Conservation (phyloP, 2,329 filamentous ascomycete species). For the Rutstroemia sp. region DNA sequence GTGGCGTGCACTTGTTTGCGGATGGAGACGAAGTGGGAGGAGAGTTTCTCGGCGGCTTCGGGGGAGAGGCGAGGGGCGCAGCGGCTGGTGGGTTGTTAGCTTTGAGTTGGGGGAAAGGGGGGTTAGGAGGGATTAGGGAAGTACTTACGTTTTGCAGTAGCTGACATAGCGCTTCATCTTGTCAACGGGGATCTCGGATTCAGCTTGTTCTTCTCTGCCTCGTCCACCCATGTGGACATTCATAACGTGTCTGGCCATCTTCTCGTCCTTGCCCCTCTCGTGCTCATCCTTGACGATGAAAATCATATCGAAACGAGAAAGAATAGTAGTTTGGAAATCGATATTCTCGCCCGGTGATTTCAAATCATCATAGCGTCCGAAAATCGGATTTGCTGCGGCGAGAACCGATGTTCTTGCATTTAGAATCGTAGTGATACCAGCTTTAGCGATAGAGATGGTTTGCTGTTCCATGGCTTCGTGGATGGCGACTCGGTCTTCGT, state of each 20-base stretch:
- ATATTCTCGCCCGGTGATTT: slow-evolving; percentile 98
- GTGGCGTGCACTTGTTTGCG: slow-evolving; percentile 87
- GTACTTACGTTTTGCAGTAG: slow-evolving; percentile 83
- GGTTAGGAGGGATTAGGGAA: background rate
- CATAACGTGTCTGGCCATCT: slow-evolving; percentile 95
- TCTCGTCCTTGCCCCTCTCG: slow-evolving; percentile 80
- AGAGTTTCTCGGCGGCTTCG: slow-evolving; percentile 91
- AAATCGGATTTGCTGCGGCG: slow-evolving; percentile 94
- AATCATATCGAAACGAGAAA: slow-evolving; percentile 99
- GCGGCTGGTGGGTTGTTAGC: slow-evolving; percentile 46
- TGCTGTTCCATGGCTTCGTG: slow-evolving; percentile 78
- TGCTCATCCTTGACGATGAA: slow-evolving; percentile 98
- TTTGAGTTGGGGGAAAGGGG: background rate
- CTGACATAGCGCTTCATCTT: slow-evolving; percentile 97
- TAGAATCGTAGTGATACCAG: slow-evolving; percentile 95
- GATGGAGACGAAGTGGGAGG: slow-evolving; percentile 95
- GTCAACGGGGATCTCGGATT: slow-evolving; percentile 86
- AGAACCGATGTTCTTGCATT: slow-evolving; percentile 93
- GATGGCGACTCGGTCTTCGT: slow-evolving; percentile 74
- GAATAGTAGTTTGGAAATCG: slow-evolving; percentile 96
- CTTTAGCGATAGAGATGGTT: slow-evolving; percentile 97
- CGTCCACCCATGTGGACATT: slow-evolving; percentile 90
- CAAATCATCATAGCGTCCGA: slow-evolving; percentile 95
- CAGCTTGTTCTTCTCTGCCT: slow-evolving; percentile 70
- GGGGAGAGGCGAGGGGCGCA: slow-evolving; percentile 86